A percentile compares a stretch with the other conserved stretches of the same genome.
These are phyloP conservation scores for Balansia obtecta DNA, from an alignment of 2,329 filamentous ascomycete genomes.

Conservation along the genomic window DNA sequence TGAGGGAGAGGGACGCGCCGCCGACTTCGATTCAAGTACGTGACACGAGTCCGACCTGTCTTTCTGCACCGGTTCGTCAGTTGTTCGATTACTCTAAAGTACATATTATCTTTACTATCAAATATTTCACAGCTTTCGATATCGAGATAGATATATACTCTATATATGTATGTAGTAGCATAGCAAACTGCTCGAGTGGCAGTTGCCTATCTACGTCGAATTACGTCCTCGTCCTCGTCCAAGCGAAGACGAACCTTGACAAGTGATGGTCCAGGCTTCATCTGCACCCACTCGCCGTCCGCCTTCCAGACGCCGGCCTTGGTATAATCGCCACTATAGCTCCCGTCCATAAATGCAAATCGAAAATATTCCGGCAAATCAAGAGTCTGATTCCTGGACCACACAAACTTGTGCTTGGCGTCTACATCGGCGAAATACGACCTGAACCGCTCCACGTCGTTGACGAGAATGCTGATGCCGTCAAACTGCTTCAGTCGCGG, in stretches of 20 bases:
- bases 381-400: slow-evolving; percentile 36
- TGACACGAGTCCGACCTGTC: too few species aligned
- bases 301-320: slow-evolving; percentile 59
- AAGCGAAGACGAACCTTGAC: slow-evolving; percentile 19
- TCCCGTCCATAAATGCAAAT: slow-evolving; percentile 62
- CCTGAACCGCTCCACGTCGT: slow-evolving; percentile 74
- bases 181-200: neutral
- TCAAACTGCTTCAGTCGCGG: slow-evolving; percentile 44
- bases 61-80: too few species aligned
- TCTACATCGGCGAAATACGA: slow-evolving; percentile 51
- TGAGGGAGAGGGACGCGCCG: too few species aligned
- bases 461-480: slow-evolving; percentile 69
- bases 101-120: too few species aligned
- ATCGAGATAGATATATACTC: neutral
- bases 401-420: slow-evolving; percentile 37
- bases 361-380: slow-evolving; percentile 59
- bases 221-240: slow-evolving; percentile 13
- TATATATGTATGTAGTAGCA: neutral
- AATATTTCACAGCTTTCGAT: neutral
- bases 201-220: slow-evolving; percentile 9
- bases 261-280: slow-evolving; percentile 48
- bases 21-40: too few species aligned
- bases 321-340: slow-evolving; percentile 55
- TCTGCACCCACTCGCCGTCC: slow-evolving; percentile 52
- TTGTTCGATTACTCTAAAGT: too few species aligned